Base-by-base conservation (phyloP, 2,329 filamentous ascomycete species). In the Endoconidiophora polonica region DNA sequence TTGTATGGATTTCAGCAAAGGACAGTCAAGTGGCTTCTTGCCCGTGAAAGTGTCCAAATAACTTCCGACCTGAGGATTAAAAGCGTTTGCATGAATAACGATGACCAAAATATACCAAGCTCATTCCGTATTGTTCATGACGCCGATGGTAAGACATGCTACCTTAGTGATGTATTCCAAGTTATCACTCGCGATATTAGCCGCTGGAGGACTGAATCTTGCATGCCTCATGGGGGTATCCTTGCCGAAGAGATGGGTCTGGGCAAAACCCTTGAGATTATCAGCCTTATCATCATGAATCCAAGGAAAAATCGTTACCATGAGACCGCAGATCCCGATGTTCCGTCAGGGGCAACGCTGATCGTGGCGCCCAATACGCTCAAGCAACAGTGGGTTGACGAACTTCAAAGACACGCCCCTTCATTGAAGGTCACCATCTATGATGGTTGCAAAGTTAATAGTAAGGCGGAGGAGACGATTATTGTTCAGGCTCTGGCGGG, bases 211-310 rank as follows among this genome's bases (percentile, higher is more conserved):
- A 65, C 42, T 53, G 61, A 20, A 64, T 74, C 47, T 59, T 60
- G n/a, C 55, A 7, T 57, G 0, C 52, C 76, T 9, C 70, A 63
- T 43, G 76, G 77, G 10, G 83, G 83, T 0, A 79, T 86, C 44
- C 65, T 90, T 4, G 78, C 82, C 0, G 84, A 90, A 59, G 84
- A 90, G 61, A 90, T 90, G 84, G 84, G 84, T 0, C 66, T 90
- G 1, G 84, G 84, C 1, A 90, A 90, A 61, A 90, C 84, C 0
- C 68, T 88, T 2, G 85, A 90, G 63, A 69, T 85, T 2, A 76
- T 87, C 42, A 73, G 79, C 3, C 67, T 90, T 9, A 74, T 87
- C n/a, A 67, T 76, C 5, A 66, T 82, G 22, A 77, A 90, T 59
- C n/a, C 54, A 55, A 38, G 57, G 46, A 52, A 9, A 16, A 18